These are phyloP conservation scores for Paraconiothyrium sp. DNA, from an alignment of 2,329 filamentous ascomycete species.

Conservation along the genomic window DNA sequence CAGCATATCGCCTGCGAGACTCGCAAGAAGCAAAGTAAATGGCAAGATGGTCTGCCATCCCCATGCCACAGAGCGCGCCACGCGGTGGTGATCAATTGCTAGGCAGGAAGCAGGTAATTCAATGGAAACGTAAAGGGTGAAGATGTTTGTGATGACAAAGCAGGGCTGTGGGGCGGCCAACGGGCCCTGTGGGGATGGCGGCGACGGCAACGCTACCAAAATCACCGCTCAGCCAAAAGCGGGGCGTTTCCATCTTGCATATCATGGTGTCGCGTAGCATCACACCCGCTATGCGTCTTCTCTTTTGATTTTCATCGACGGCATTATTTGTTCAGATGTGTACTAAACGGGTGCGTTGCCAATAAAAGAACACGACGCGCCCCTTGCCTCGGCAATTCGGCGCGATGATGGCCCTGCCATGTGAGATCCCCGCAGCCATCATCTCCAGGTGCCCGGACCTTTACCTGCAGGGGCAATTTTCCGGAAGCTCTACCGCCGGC, in stretches of 20 bases:
- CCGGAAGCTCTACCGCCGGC: constrained; percentile 19
- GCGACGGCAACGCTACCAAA: no score
- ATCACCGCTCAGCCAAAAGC: neutral
- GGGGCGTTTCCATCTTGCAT: neutral
- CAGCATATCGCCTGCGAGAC: no score
- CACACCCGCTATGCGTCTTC: neutral
- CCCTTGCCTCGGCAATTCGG: constrained; percentile 13
- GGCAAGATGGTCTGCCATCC: no score
- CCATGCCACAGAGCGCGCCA: no score
- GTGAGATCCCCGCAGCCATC: constrained; percentile 4
- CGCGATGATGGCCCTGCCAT: constrained; percentile 11
- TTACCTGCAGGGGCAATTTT: constrained; percentile 8
- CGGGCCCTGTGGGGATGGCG: no score
- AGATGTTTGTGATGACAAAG: no score
- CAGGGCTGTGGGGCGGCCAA: no score
- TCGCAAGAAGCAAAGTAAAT: no score
- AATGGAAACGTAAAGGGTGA: no score
- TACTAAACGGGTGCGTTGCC: neutral
- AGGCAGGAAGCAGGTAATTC: no score
- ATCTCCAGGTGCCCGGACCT: neutral
- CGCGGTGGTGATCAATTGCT: no score
- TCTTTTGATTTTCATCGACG: neutral
- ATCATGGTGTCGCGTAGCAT: neutral
- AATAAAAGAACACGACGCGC: neutral
- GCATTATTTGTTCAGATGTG: neutral